phyloP scores from a whole-genome alignment of 2,329 filamentous ascomycete species.

The Fusarium aywerte region DNA sequence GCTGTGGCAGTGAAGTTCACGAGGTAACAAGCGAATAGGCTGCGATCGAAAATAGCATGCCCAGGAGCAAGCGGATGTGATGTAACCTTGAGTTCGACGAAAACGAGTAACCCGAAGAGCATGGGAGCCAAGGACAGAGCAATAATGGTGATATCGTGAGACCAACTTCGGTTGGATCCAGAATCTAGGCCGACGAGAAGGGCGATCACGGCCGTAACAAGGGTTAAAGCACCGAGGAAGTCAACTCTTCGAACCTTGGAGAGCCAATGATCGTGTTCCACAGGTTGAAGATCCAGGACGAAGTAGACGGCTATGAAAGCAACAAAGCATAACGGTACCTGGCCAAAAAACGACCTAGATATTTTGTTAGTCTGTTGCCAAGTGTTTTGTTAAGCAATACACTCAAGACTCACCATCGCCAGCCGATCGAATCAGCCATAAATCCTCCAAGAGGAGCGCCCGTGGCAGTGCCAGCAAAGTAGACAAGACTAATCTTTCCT shows the following conservation, averaged over 20 bases:
- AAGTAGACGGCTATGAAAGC: conserved; percentile 72
- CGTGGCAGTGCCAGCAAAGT: conserved; percentile 71
- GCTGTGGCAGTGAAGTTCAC: conserved; percentile 78
- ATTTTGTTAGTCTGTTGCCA: background rate
- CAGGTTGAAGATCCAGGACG: conserved; percentile 72
- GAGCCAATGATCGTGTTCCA: conserved; percentile 69
- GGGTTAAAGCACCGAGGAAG: conserved; percentile 74
- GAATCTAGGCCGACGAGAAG: conserved; percentile 77
- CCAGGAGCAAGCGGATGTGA: conserved; percentile 79
- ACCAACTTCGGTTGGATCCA: conserved; percentile 78
- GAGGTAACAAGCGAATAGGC: conserved; percentile 73
- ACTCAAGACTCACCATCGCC: conserved; percentile 69
- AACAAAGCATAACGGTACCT: conserved; percentile 74
- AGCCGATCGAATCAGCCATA: conserved; percentile 77
- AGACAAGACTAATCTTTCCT: conserved; percentile 77
- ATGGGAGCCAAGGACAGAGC: conserved; percentile 65
- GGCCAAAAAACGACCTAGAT: conserved; percentile 73
- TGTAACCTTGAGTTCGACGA: conserved; percentile 75
- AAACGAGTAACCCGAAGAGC: conserved; percentile 73
- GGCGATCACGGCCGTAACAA: conserved; percentile 72
- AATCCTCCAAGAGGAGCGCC: conserved; percentile 78
- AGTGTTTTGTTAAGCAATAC: background rate
- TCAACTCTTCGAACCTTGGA: conserved; percentile 75
- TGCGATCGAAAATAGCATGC: conserved; percentile 75
- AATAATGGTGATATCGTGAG: conserved; percentile 64